A percentile compares a stretch with the other conserved stretches of the same genome.
Evolutionary conservation across 805 yeast species (phyloP).

Genomic region (Wickerhamiella shivajii): DNA sequence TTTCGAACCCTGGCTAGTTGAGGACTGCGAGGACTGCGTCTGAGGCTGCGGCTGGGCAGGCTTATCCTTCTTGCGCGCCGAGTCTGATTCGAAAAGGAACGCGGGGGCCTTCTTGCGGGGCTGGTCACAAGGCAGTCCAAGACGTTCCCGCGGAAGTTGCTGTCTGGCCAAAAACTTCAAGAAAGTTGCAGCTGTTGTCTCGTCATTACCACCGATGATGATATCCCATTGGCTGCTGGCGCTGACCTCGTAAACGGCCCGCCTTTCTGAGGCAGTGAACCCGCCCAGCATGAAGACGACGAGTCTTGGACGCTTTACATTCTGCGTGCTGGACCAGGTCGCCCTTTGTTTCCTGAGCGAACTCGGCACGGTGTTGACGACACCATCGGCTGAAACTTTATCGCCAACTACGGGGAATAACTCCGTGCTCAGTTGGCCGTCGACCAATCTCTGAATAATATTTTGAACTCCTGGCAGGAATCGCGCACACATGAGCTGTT

Average conservation of each 20-base stretch:
- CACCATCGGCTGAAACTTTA: slow-evolving; percentile 27
- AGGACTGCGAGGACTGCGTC: too few relatives aligned
- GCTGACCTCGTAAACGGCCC: slow-evolving; percentile 60
- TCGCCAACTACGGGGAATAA: slow-evolving; percentile 55
- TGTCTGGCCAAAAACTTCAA: slow-evolving; percentile 21
- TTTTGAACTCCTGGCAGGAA: slow-evolving; percentile 55
- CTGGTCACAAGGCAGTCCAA: slow-evolving; percentile 22
- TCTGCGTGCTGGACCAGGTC: slow-evolving; percentile 44
- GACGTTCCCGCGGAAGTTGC: slow-evolving; percentile 18
- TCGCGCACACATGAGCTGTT: slow-evolving; percentile 41
- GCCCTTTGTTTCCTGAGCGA: slow-evolving; percentile 61
- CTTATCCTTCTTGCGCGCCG: slow-evolving; percentile 9
- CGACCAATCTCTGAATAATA: slow-evolving; percentile 38
- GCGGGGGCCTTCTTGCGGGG: slow-evolving; percentile 22
- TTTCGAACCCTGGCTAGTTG: too few relatives aligned
- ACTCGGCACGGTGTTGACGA: slow-evolving; percentile 27
- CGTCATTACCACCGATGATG: slow-evolving; percentile 65
- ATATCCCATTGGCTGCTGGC: slow-evolving; percentile 45
- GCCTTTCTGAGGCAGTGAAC: slow-evolving; percentile 63
- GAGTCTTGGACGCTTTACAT: slow-evolving; percentile 46
- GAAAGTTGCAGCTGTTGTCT: slow-evolving; percentile 32
- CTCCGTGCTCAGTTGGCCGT: slow-evolving; percentile 36
- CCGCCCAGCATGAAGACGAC: slow-evolving; percentile 85
- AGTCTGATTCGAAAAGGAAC: slow-evolving; percentile 21
- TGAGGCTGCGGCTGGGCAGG: slow-evolving; percentile 5